A percentile compares a stretch with the other conserved stretches of the same genome.
These are phyloP conservation scores for Kwoniella heveanensis DNA, from an alignment of 768 basidiomycete genomes.

Conservation along the genomic window DNA sequence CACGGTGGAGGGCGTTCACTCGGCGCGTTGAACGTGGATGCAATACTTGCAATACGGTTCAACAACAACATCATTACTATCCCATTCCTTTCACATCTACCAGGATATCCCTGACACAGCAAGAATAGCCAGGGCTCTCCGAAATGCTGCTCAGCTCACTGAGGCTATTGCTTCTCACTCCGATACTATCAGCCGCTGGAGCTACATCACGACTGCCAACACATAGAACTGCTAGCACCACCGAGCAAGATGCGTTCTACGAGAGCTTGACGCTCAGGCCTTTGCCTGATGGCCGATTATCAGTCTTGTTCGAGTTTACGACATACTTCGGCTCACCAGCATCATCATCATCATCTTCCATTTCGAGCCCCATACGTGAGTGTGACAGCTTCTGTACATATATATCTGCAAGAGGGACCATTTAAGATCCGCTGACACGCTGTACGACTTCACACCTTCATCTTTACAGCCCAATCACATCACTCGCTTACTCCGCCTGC, in stretches of 20 bases:
- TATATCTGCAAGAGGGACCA: too few relatives aligned
- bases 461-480: slow-evolving; percentile 60
- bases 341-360: too few relatives aligned
- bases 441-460: too few relatives aligned
- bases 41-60: not conserved
- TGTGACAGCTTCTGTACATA: too few relatives aligned
- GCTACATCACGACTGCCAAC: not conserved
- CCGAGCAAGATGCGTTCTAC: slow-evolving; percentile 48
- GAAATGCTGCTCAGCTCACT: slow-evolving; percentile 31
- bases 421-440: too few relatives aligned
- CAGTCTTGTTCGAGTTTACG: slow-evolving; percentile 76
- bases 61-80: not conserved
- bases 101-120: not conserved
- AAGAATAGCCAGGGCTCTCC: not conserved
- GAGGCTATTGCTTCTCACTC: slow-evolving; percentile 18
- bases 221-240: not conserved
- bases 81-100: too few relatives aligned
- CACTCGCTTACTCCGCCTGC: slow-evolving; percentile 83
- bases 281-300: slow-evolving; percentile 79
- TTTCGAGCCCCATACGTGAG: too few relatives aligned
- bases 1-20: slow-evolving; percentile 17
- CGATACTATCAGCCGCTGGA: slow-evolving; percentile 10
- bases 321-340: slow-evolving; percentile 58
- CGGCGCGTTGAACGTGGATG: not conserved
- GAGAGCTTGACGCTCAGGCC: slow-evolving; percentile 65